Base-by-base conservation (phyloP, 2,329 filamentous ascomycete genomes). In the Ploettnerulaceae sp. region DNA sequence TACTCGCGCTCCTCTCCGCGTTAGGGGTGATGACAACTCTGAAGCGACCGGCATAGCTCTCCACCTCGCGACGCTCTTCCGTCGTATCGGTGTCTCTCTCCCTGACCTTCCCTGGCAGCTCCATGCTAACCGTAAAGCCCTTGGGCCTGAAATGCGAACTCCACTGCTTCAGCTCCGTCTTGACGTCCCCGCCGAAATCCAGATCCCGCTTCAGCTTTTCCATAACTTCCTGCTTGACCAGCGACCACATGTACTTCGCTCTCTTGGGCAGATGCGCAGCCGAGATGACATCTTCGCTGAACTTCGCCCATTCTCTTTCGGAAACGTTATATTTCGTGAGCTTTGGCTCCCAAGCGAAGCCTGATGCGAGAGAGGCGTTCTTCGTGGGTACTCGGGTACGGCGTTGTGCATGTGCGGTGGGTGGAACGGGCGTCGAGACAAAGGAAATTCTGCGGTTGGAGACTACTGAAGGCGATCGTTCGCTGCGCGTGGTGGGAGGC, bases 381-480 rank as follows among this genome's bases (percentile, higher is more conserved):
- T 47, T 52, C 4, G 57, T 59, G 8, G 54, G 48, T 7, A 59
- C 52, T 36, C 53, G 49, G n/a, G 58, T 41, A 7, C 56, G 56
- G 37, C 48, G 51, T n/a, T 48, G 49, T 1, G 45, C 44, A 2
- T 50, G 34, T 2, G 48, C n/a, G n/a, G n/a, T n/a, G n/a, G n/a
- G 43, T 3, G 57, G 56, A 11, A 50, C 49, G 18, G 49, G 45
- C 8, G 48, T 44, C 5, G 54, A 49, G 3, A 53, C 57, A 45
- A 59, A 59, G 8, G 57, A 59, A 28, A 59, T 57, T 17, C 56
- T 47, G 7, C 57, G 51, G n/a, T 43, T 48, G n/a, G 52, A 55
- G 28, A 48, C 51, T 8, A 52, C 49, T 7, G 52, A 55, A 29
- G 48, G 48, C 3, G 55, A 57, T 17, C 54, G 52, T 15, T 53